Percentiles rank a stretch among this genome's conserved stretches.
phyloP scores from a whole-genome alignment of 495 filamentous ascomycete genomes.

The Podospora anserina region DNA sequence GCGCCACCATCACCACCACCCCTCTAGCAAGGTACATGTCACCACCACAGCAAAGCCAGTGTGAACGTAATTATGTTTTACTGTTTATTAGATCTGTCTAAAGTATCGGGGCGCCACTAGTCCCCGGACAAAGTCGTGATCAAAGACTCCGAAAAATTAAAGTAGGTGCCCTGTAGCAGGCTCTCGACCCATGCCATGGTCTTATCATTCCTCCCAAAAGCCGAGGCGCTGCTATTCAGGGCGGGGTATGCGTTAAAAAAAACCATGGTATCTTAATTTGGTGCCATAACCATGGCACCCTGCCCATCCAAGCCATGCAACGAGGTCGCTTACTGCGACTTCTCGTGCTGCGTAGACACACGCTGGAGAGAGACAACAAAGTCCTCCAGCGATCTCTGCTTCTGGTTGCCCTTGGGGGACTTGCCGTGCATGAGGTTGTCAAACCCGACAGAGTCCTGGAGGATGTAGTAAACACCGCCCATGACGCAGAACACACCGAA shows the following conservation, averaged over 20 bases:
- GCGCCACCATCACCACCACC: not conserved
- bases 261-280: conserved; percentile 7
- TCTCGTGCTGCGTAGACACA: conserved; percentile 80
- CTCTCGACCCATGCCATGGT: conserved; percentile 19
- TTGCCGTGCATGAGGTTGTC: conserved; percentile 93
- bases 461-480: conserved; percentile 65
- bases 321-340: conserved; percentile 55
- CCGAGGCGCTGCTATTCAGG: conserved; percentile 17
- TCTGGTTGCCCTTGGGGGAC: conserved; percentile 67
- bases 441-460: conserved; percentile 72
- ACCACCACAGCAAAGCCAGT: conserved; percentile 1
- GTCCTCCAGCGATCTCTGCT: conserved; percentile 77
- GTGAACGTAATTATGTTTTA: conserved; percentile 23
- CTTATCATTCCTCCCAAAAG: conserved; percentile 25
- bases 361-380: conserved; percentile 83
- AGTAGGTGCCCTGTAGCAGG: conserved; percentile 27
- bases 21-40: not conserved
- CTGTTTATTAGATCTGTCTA: conserved; percentile 43
- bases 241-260: conserved; percentile 7
- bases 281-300: conserved; percentile 11
- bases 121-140: conserved; percentile 27
- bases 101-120: conserved; percentile 26
- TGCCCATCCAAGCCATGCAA: conserved; percentile 4
- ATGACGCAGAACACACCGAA: conserved; percentile 68
- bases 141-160: conserved; percentile 39